Conservation (phyloP, 305 asterid species). For the Ruellia speciosa region DNA sequence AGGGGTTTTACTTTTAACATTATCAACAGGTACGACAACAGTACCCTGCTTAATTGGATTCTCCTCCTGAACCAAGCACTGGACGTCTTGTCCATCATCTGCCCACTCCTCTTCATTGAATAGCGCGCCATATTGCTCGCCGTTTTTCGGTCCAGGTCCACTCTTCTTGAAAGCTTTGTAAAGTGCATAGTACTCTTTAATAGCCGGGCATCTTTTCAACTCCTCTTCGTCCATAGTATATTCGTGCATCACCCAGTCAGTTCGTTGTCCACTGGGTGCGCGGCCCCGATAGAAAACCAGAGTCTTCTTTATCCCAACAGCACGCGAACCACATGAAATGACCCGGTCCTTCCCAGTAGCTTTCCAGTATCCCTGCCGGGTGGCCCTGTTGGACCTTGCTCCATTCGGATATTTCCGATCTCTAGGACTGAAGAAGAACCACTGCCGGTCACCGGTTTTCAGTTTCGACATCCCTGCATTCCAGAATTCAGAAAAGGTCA, state of each 20-base stretch:
- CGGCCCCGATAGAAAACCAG: constrained; percentile 83
- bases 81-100: constrained; percentile 35
- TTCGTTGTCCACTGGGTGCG: constrained; percentile 79
- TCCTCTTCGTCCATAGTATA: constrained; percentile 78
- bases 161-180: constrained; percentile 89
- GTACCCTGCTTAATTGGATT: constrained; percentile 22
- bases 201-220: constrained; percentile 43
- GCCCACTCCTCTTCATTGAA: constrained; percentile 92
- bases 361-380: constrained; percentile 84
- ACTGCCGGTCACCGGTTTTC: constrained; percentile 84
- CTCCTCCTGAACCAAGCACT: constrained; percentile 27
- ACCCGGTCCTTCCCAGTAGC: constrained; percentile 84
- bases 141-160: constrained; percentile 95
- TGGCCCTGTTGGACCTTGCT: constrained; percentile 67
- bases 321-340: constrained; percentile 50
- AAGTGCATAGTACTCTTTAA: constrained; percentile 60
- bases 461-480: constrained; percentile 69
- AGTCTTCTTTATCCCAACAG: constrained; percentile 84
- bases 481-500: constrained; percentile 2
- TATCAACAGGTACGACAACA: constrained; percentile 24
- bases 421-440: constrained; percentile 91
- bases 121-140: constrained; percentile 93
- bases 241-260: constrained; percentile 99
- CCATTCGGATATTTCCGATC: constrained; percentile 80
- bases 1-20: constrained; percentile 10